Percentiles rank a stretch among this genome's conserved stretches.
Evolutionary conservation across 495 filamentous ascomycete species (phyloP).

Genomic region (Tuber aestivum): DNA sequence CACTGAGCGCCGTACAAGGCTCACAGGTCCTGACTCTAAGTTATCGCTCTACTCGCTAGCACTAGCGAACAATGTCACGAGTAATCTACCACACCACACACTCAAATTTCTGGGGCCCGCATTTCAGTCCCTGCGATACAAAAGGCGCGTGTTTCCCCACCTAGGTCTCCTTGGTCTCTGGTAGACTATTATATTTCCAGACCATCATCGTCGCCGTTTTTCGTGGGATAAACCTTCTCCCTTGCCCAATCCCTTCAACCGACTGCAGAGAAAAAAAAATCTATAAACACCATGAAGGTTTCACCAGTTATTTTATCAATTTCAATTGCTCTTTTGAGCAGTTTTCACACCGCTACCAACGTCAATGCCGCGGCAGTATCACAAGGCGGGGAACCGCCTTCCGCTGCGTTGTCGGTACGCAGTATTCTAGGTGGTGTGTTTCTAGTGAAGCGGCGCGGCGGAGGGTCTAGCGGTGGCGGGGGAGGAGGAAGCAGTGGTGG

Average conservation of each 20-base stretch:
- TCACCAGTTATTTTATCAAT: not conserved
- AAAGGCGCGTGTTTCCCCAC: not conserved
- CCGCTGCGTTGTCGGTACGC: not conserved
- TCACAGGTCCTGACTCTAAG: too few relatives aligned
- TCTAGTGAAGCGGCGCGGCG: constrained; percentile 28
- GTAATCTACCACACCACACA: too few relatives aligned
- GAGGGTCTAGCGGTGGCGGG: constrained; percentile 21
- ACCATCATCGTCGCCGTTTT: not conserved
- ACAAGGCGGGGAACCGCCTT: not conserved
- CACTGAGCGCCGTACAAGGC: too few relatives aligned
- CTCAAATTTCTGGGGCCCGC: too few relatives aligned
- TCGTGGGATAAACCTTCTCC: not conserved
- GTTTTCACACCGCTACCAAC: not conserved
- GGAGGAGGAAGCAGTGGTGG: constrained; percentile 14
- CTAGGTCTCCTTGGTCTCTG: not conserved
- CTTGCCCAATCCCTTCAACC: not conserved
- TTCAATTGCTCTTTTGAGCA: not conserved
- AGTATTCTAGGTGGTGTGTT: not conserved
- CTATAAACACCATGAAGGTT: not conserved
- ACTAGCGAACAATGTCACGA: too few relatives aligned
- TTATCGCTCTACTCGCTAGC: too few relatives aligned
- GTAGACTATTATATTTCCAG: not conserved
- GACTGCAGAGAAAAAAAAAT: not conserved
- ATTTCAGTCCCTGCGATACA: not conserved
- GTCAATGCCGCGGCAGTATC: not conserved